Conservation (phyloP, 306 rosid genomes). For the Trichosanthes cucumerina region DNA sequence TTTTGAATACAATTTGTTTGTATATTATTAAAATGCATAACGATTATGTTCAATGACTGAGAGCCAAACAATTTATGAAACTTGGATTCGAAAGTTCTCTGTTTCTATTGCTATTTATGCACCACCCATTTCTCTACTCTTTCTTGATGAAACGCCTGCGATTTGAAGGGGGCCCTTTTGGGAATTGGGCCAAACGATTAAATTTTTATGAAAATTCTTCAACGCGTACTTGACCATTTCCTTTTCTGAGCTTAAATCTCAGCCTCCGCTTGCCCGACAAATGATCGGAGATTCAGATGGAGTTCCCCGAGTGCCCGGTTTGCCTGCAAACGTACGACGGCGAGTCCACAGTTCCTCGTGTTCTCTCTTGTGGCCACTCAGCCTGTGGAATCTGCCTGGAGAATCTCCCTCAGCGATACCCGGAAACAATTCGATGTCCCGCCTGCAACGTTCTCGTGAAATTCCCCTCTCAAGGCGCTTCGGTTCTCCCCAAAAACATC, state of each 20-base stretch:
- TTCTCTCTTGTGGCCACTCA: slow-evolving; percentile 68
- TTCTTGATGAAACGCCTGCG: neutral
- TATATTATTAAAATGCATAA: neutral
- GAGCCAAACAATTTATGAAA: neutral
- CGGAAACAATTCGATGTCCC: slow-evolving; percentile 72
- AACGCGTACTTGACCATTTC: neutral
- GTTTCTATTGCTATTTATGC: neutral
- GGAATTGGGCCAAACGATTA: neutral
- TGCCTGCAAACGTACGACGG: slow-evolving; percentile 72
- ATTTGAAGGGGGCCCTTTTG: neutral
- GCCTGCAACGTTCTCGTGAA: slow-evolving; percentile 72
- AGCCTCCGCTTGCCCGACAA: neutral
- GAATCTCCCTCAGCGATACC: slow-evolving; percentile 43
- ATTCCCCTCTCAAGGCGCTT: slow-evolving; percentile 49
- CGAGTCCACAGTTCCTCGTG: slow-evolving; percentile 46
- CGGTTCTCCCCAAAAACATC: slow-evolving; percentile 81
- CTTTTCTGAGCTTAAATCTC: neutral
- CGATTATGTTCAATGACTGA: neutral
- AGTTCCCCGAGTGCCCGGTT: slow-evolving; percentile 79
- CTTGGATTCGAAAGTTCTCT: neutral
- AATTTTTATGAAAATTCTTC: neutral
- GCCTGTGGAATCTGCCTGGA: slow-evolving; percentile 53
- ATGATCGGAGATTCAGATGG: slow-evolving; percentile 24
- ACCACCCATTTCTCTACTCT: neutral
- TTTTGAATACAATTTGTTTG: neutral